Conservation (phyloP, 495 filamentous ascomycete genomes). For the Pyronema omphalodes region DNA sequence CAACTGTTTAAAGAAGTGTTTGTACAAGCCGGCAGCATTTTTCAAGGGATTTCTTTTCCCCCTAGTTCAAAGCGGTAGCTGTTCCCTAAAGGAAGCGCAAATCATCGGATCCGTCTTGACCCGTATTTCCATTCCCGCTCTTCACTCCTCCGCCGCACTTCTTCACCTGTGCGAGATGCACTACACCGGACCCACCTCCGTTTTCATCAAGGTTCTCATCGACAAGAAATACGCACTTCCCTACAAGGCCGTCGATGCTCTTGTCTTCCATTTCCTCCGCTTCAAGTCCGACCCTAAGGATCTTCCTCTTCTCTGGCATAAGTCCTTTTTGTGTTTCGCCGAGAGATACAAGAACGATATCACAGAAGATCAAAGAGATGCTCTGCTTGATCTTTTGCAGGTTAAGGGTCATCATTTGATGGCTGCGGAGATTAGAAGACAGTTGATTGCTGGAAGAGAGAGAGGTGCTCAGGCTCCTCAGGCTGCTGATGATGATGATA, state of each 20-base stretch:
- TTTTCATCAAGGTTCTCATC: conserved; percentile 76
- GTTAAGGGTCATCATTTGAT: conserved; percentile 75
- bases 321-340: conserved; percentile 73
- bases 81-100: conserved; percentile 76
- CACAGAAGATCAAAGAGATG: conserved; percentile 84
- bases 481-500: conserved; percentile 50
- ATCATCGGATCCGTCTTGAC: conserved; percentile 72
- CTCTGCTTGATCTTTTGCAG: conserved; percentile 71
- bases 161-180: conserved; percentile 87
- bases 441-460: conserved; percentile 74
- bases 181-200: conserved; percentile 66
- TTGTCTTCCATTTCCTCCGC: conserved; percentile 91
- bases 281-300: conserved; percentile 45
- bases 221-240: conserved; percentile 96
- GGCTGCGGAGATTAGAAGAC: conserved; percentile 77
- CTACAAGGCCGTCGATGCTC: conserved; percentile 79
- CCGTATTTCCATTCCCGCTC: conserved; percentile 58
- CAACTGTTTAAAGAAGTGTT: conserved; percentile 70
- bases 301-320: conserved; percentile 79
- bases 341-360: conserved; percentile 86
- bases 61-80: conserved; percentile 53
- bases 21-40: conserved; percentile 92
- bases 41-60: conserved; percentile 96
- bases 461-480: conserved; percentile 52
- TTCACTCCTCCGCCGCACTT: conserved; percentile 84